Evolutionary conservation across 495 filamentous ascomycete genomes (phyloP), one percentile per base, ranked within the genome.

Genomic region (Parathielavia appendiculata): DNA sequence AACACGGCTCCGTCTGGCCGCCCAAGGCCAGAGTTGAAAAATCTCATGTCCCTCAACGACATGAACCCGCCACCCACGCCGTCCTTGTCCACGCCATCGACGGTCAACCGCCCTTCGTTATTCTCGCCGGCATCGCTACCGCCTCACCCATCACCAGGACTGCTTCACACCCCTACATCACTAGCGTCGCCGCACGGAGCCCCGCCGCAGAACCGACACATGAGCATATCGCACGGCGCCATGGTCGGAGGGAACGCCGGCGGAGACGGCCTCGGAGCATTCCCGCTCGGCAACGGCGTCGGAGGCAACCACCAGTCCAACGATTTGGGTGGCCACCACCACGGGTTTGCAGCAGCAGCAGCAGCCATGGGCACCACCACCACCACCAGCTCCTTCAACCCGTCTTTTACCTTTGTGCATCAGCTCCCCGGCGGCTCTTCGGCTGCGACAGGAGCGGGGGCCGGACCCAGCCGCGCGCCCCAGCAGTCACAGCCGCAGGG

Each of bases 1-100:
- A 72, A 68, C 34, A 67, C 71, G 8, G 59, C 62, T 0, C 64
- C 61, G 5, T 52, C 60, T 3, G 63, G 66, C 1, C 70, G 68
- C 7, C 73, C 64, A 30, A 67, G 73, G 17, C 68, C 76, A 13
- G 73, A 73, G 1, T 49, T 69, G 16, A 67, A 66, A 35, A 60
- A 51, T 16, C 51, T 73, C 4, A 43, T 65, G 1, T 66, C 69
- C 8, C 47, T 68, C 36, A 57, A 53, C 46, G 54, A 52, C 58
- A n/a, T 69, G 50, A 55, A 70, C 45, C 34, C 63, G 11, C 61
- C 66, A 23, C 66, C 35, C 45, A 62, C 54, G 36, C 69, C 51
- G 56, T 63, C 50, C 5, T 35, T 73, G 1, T 55, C 69, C 9
- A 70, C 69, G 8, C 72, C 72, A 0, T 65, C 63, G 5, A 58